Base-by-base conservation (phyloP, 805 yeast species). In the Candida coquimbonensis region DNA sequence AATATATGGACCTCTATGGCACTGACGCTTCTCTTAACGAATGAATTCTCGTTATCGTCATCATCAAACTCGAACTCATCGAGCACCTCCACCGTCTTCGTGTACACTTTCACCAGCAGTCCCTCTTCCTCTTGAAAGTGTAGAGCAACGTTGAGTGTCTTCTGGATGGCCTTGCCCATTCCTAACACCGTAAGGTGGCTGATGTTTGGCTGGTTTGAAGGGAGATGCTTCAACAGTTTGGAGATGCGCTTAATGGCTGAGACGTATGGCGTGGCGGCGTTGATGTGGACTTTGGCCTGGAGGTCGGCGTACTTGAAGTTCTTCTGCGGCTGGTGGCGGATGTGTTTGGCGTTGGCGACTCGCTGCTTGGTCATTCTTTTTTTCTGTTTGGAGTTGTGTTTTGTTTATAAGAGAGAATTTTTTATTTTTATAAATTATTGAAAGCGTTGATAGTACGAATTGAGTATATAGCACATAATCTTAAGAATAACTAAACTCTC, bases 121-220 rank as follows among this genome's bases (percentile, higher is more conserved):
- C 74, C 71, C 36, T 71, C 65, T 32, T 75, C 73, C 14, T 65
- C 66, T 53, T 76, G 75, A 57, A 81, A 83, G 55, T 79, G 74
- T 26, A 78, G 60, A 0, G 78, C 95, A 1, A 89, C 50, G 13
- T 80, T 68, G n/a, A 84, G 49, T 0, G 82, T 78, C 54, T 76
- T 82, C 41, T 74, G 80, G 9, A 84, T 77, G 9, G 90, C 75
- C 46, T 70, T 73, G 2, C 96, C 96, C 83, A 87, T 80, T 0
- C 95, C 96, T 45, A 77, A 63, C 3, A 89, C 73, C 0, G 73
- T 68, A 8, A 87, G 70, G 56, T 68, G 76, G 26, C 66, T 56
- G 0, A 67, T 66, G 17, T 62, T 64, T n/a, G 67, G 65, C 12
- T 68, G 69, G 35, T 67, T 70, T 45, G 71, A 71, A 46, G 69